These are phyloP conservation scores for Collariella sp. DNA, from an alignment of 495 filamentous ascomycete genomes.

Conservation along the genomic window DNA sequence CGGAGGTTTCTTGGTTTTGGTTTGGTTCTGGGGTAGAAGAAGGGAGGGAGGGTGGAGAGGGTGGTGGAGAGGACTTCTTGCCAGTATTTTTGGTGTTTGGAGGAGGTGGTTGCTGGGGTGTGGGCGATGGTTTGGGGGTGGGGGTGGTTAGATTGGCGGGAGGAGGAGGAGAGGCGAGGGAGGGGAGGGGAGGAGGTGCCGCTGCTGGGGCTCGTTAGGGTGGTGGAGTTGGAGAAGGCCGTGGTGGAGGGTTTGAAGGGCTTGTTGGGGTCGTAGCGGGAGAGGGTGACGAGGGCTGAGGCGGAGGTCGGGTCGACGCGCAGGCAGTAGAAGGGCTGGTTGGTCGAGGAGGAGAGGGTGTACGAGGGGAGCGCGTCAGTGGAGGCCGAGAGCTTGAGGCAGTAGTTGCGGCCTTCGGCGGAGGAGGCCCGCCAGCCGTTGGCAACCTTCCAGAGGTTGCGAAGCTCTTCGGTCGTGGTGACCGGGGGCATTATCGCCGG, in stretches of 20 bases:
- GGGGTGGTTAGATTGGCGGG: constrained; percentile 8
- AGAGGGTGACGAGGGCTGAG: constrained; percentile 44
- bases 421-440: constrained; percentile 47
- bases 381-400: constrained; percentile 41
- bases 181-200: constrained; percentile 24
- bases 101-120: constrained; percentile 7
- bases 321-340: constrained; percentile 46
- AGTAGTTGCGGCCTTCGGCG: constrained; percentile 43
- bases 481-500: constrained; percentile 38
- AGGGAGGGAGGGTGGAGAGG: constrained; percentile 48
- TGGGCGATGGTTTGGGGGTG: neutral
- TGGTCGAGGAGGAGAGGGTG: constrained; percentile 39
- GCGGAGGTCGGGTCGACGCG: constrained; percentile 47
- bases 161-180: constrained; percentile 24
- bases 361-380: constrained; percentile 41
- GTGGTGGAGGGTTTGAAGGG: constrained; percentile 29
- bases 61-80: constrained; percentile 51
- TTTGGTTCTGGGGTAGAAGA: constrained; percentile 34
- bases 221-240: constrained; percentile 5
- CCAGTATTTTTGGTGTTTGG: constrained; percentile 28
- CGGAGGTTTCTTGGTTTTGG: constrained; percentile 29
- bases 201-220: constrained; percentile 15
- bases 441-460: constrained; percentile 46
- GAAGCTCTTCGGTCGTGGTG: constrained; percentile 44
- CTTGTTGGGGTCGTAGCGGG: constrained; percentile 47